Percentiles rank a stretch among this genome's conserved stretches.
phyloP scores from a whole-genome alignment of 1,139 yeast species.

The Blastobotrys niveus region DNA sequence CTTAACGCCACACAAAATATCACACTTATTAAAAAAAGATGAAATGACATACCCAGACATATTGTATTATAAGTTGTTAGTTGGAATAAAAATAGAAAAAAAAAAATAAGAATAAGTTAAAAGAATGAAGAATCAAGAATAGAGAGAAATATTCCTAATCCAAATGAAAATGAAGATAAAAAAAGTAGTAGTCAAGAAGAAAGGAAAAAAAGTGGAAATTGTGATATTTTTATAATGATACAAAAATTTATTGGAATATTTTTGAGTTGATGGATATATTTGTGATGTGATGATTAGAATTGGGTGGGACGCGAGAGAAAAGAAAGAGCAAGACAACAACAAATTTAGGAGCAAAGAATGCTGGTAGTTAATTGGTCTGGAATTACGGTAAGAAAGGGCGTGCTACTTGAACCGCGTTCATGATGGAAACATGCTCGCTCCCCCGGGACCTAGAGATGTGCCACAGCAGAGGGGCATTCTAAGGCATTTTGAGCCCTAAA shows the following conservation, averaged over 20 bases:
- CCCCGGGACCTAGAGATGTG: too few species aligned
- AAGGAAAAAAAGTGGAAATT: constrained; percentile 9
- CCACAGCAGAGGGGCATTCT: too few species aligned
- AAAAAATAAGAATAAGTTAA: constrained; percentile 1
- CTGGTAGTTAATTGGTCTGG: background rate
- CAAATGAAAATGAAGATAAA: background rate
- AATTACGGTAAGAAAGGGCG: too few species aligned
- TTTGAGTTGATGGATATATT: constrained; percentile 1
- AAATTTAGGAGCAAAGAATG: too few species aligned
- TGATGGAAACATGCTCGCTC: too few species aligned
- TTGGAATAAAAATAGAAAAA: constrained; percentile 10
- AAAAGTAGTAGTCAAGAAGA: constrained; percentile 10
- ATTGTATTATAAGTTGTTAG: constrained; percentile 29
- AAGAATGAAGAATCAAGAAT: too few species aligned
- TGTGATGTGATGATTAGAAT: too few species aligned
- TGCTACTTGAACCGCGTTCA: too few species aligned
- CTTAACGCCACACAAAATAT: background rate
- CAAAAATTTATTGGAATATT: too few species aligned
- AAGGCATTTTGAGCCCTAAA: too few species aligned
- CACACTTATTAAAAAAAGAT: background rate
- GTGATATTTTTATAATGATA: constrained; percentile 13
- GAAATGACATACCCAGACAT: constrained; percentile 64
- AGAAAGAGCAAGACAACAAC: background rate
- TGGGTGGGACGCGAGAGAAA: constrained; percentile 6
- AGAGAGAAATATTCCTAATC: background rate